Percentiles rank a stretch among this genome's conserved stretches.
Conservation (phyloP, 75 land plant species). For the Sequoia sempervirens region DNA sequence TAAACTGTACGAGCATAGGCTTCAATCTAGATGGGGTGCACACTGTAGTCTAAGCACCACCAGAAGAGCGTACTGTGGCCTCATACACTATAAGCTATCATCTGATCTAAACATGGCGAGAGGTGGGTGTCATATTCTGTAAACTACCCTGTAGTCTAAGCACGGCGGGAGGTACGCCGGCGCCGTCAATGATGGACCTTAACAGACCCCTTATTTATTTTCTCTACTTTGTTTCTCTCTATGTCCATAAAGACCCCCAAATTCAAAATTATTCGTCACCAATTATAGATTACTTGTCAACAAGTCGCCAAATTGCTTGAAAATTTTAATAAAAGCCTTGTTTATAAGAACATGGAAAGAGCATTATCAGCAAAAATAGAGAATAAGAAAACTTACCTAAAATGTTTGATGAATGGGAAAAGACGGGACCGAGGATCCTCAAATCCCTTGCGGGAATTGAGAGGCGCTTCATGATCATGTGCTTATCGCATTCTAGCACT, state of each 20-base stretch:
- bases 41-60: too few species aligned
- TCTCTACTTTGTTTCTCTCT: not conserved
- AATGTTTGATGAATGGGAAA: constrained; percentile 93
- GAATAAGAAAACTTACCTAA: constrained; percentile 44
- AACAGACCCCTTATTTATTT: not conserved
- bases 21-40: not conserved
- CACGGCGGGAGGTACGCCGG: not conserved
- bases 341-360: not conserved
- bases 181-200: not conserved
- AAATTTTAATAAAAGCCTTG: not conserved
- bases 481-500: constrained; percentile 74
- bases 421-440: constrained; percentile 89
- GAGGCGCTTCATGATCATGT: constrained; percentile 51
- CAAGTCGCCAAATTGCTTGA: not conserved
- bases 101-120: not conserved
- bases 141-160: not conserved
- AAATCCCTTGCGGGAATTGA: constrained; percentile 87
- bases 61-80: too few species aligned
- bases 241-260: not conserved
- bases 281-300: not conserved
- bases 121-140: not conserved
- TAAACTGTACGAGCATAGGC: not conserved
- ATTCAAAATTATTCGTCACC: not conserved
- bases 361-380: not conserved
- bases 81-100: not conserved